Evolutionary conservation across 768 basidiomycete species (phyloP).

Genomic region (Tulasnella sp.): DNA sequence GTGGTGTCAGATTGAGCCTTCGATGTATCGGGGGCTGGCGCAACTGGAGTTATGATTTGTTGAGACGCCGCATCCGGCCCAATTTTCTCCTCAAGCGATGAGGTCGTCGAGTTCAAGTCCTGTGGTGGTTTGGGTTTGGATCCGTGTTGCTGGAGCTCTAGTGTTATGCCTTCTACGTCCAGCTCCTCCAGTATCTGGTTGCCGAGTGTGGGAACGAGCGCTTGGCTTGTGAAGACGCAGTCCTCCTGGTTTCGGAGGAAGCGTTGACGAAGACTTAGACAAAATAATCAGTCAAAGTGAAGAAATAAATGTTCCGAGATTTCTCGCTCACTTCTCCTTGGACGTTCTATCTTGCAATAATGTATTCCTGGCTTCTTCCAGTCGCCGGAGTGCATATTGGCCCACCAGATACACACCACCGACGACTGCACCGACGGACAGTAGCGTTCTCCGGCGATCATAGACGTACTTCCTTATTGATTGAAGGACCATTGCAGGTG

Average conservation of each 20-base stretch:
- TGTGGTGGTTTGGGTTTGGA: constrained; percentile 28
- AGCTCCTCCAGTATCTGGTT: constrained; percentile 56
- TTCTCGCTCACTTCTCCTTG: constrained; percentile 52
- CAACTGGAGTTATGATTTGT: neutral
- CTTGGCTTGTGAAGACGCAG: constrained; percentile 62
- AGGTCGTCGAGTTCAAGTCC: neutral
- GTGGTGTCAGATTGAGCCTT: too few relatives aligned
- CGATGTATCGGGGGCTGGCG: too few relatives aligned
- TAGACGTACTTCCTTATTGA: constrained; percentile 38
- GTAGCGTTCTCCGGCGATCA: constrained; percentile 38
- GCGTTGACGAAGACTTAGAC: constrained; percentile 50
- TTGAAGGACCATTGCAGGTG: constrained; percentile 1
- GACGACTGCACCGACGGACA: constrained; percentile 40
- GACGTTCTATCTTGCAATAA: constrained; percentile 52
- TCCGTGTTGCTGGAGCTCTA: constrained; percentile 35
- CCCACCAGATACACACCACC: constrained; percentile 56
- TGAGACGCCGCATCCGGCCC: neutral
- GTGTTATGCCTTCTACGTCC: constrained; percentile 64
- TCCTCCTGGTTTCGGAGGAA: constrained; percentile 73
- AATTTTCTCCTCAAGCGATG: too few relatives aligned
- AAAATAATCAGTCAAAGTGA: neutral
- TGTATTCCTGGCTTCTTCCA: constrained; percentile 56
- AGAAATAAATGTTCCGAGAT: neutral
- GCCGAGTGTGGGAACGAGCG: constrained; percentile 54
- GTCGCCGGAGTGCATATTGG: constrained; percentile 46